Evolutionary conservation across 768 basidiomycete genomes (phyloP), one percentile per base, ranked within the genome.

Genomic region (Amanita polypyramis): DNA sequence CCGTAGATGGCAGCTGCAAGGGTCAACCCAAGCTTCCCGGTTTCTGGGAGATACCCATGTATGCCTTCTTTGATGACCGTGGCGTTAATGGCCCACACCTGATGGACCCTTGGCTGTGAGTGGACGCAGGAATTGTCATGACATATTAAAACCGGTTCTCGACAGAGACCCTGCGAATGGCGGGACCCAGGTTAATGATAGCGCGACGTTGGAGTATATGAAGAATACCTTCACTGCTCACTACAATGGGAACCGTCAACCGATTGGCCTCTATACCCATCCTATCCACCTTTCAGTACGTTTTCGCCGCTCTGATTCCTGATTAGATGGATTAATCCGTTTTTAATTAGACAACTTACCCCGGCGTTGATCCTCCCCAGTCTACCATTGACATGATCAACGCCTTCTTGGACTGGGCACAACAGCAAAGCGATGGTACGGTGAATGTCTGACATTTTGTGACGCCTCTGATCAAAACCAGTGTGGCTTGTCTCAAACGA

Each of bases 1-100:
- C 64, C 6, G 72, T 79, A 3, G 56, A 60, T 0, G 73, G 69
- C 21, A 62, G 73, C 2, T 88, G 87, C 64, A 73, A 79, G 55
- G 86, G 87, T 37, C 60, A 82, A 63, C 82, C 82, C 5, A 74
- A 76, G 53, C 65, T 88, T 2, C 82, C 84, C 17, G 86, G 87
- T 4, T 73, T 90, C 57, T 90, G 87, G 87, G 85, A 89, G 63
- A 72, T 87, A 45, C 87, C 87, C 1, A 87, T 89, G 85, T 86
- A 86, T 60, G 80, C 80, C 0, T 74, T 78, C 62, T 87, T 88
- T 53, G 85, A 85, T 59, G 50, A 72, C 8, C 60, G 65, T 9
- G 82, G 82, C 4, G 66, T 62, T 7, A 63, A 52, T 5, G 82
- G 82, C 0, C 62, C 69, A 12, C 85, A 88, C 66, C 65, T 88